phyloP scores from a whole-genome alignment of 202 grass and related monocot species.

The Zoysia matrella region DNA sequence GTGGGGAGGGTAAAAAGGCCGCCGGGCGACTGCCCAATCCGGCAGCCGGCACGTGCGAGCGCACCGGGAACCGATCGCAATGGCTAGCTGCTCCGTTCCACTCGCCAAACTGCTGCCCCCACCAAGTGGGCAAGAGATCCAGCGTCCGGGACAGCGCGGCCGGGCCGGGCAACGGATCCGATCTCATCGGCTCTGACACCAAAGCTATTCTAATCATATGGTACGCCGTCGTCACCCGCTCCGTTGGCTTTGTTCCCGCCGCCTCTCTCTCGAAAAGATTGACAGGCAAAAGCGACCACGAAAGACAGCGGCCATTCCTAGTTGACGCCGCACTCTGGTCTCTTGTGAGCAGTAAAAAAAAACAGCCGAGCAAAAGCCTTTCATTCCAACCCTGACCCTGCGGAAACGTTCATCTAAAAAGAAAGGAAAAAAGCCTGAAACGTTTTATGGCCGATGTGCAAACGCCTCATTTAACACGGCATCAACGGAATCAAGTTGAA shows the following conservation, averaged over 20 bases:
- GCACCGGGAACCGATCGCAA: constrained; percentile 12
- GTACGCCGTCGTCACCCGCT: constrained; percentile 13
- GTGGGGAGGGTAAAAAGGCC: constrained; percentile 15
- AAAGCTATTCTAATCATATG: constrained; percentile 32
- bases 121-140: constrained; percentile 30
- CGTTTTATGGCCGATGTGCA: constrained; percentile 1
- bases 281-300: background rate
- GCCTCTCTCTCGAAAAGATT: background rate
- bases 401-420: no score
- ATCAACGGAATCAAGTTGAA: constrained; percentile 32
- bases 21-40: constrained; percentile 16
- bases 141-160: constrained; percentile 28
- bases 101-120: background rate
- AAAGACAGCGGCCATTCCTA: background rate
- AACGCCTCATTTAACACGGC: constrained; percentile 37
- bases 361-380: constrained; percentile 1
- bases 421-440: no score
- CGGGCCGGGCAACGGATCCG: constrained; percentile 33
- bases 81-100: background rate
- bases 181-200: constrained; percentile 43
- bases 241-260: constrained; percentile 2
- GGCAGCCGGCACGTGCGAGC: constrained; percentile 39
- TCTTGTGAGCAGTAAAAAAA: background rate
- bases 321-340: background rate
- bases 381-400: background rate